Evolutionary conservation across 148 eudicot genomes (phyloP).

Genomic region (Vaccinium macrocarpon): DNA sequence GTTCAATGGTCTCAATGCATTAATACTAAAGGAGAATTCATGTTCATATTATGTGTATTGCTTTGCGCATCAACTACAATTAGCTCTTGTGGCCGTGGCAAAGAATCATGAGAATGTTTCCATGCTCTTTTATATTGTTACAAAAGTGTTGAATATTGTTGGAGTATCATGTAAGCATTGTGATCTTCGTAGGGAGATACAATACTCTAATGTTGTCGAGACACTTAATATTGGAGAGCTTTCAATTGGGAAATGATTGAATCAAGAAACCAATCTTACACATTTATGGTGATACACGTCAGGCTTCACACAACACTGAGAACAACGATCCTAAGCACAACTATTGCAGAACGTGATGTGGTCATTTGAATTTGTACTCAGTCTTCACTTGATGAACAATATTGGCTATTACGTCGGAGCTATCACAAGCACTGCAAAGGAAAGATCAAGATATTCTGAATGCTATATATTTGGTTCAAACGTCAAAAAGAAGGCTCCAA

Average conservation of each 20-base stretch:
- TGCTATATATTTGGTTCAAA: too few relatives aligned
- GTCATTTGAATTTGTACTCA: too few relatives aligned
- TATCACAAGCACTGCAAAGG: too few relatives aligned
- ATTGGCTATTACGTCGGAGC: too few relatives aligned
- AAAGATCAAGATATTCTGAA: too few relatives aligned
- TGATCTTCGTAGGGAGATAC: not conserved
- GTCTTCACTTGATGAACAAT: not conserved
- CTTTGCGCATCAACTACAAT: too few relatives aligned
- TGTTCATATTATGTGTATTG: too few relatives aligned
- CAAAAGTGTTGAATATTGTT: not conserved
- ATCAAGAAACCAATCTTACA: conserved; percentile 12
- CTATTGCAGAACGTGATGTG: too few relatives aligned
- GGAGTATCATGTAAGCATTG: conserved; percentile 6
- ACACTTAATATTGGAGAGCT: not conserved
- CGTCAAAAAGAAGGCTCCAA: too few relatives aligned
- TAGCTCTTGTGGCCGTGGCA: not conserved
- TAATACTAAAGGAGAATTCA: too few relatives aligned
- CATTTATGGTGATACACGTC: not conserved
- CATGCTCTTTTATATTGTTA: not conserved
- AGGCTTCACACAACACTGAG: too few relatives aligned
- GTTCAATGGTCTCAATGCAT: too few relatives aligned
- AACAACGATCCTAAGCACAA: not conserved
- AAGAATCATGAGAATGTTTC: conserved; percentile 3
- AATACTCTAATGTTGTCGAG: not conserved
- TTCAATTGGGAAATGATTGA: conserved; percentile 9